These are phyloP conservation scores for Mucor mucedo DNA, from an alignment of 371 early-diverging fungal genomes.

Conservation along the genomic window DNA sequence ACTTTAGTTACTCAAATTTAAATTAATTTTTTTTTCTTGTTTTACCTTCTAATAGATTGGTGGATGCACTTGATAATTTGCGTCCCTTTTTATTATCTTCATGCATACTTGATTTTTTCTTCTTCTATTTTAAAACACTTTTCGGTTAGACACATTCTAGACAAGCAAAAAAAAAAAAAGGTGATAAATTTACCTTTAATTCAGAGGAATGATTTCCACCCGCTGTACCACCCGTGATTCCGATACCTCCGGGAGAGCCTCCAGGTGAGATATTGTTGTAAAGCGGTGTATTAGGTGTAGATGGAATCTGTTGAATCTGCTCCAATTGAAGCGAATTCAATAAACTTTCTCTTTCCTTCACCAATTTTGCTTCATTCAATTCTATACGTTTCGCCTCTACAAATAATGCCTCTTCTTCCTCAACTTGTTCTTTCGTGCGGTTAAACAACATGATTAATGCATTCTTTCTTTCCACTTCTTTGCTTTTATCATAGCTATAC, in stretches of 20 bases:
- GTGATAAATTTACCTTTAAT: constrained; percentile 25
- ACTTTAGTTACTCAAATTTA: constrained; percentile 12
- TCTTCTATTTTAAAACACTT: constrained; percentile 24
- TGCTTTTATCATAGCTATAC: constrained; percentile 62
- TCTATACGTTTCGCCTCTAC: constrained; percentile 81
- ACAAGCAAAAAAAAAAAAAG: neutral
- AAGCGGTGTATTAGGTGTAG: constrained; percentile 50
- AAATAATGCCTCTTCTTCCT: constrained; percentile 83
- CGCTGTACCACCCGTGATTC: constrained; percentile 47
- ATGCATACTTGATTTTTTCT: constrained; percentile 35
- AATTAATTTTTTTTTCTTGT: constrained; percentile 8
- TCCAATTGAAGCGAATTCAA: constrained; percentile 64
- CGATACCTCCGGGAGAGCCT: constrained; percentile 45
- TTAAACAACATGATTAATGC: constrained; percentile 71
- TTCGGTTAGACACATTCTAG: neutral
- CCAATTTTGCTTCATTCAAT: constrained; percentile 71
- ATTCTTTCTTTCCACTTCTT: constrained; percentile 81
- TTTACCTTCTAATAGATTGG: constrained; percentile 16
- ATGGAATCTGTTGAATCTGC: constrained; percentile 54
- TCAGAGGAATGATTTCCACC: constrained; percentile 27
- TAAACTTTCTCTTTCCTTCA: constrained; percentile 77
- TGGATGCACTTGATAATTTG: constrained; percentile 43
- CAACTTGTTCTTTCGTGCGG: constrained; percentile 79
- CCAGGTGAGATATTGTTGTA: constrained; percentile 8
- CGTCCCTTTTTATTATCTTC: constrained; percentile 39